Evolutionary conservation across 2,329 filamentous ascomycete genomes (phyloP), one percentile per base, ranked within the genome.

Genomic region (Lachnellula cervina): DNA sequence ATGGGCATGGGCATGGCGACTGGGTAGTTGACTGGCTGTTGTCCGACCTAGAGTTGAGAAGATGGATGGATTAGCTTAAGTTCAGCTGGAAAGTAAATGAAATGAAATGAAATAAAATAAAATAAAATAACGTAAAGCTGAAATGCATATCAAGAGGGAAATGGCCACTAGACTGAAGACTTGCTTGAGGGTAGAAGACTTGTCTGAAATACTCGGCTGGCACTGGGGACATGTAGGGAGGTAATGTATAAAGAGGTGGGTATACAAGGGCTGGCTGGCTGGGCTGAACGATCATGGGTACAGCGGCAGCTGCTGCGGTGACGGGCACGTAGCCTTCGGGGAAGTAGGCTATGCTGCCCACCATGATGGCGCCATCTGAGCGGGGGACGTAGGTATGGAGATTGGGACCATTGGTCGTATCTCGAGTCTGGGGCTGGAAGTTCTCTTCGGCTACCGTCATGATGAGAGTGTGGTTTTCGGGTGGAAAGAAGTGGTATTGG

Each of bases 361-460:
- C 47, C 21, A 66, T 17, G 38, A 66, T 59, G 11, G 59, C 50
- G 17, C 64, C 64, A 56, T 69, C 67, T 23, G 58, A 38, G 11
- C 67, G 80, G 59, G 82, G 81, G 51, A 79, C 70, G 62, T 83
- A 84, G 19, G 76, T 74, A 60, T 85, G 80, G 28, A 74, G 65
- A 55, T 80, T 79, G 2, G 80, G 76, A 3, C 82, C 82, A 65
- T 77, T 74, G 44, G 77, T 78, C 16, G 80, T 82, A 61, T 82
- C 79, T 3, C 80, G 80, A 16, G 82, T 79, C 28, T 79, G 81
- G 1, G 82, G 82, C 64, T 84, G 79, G 63, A 80, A 84, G 66
- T 80, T 77, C 49, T 79, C 66, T 52, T 77, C 77, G 43, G 74
- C 28, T 32, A 32, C 28, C 28, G 28, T 72, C 49, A 57, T 56